Conservation (phyloP, 768 basidiomycete species). For the Gloeostereum incarnatum region DNA sequence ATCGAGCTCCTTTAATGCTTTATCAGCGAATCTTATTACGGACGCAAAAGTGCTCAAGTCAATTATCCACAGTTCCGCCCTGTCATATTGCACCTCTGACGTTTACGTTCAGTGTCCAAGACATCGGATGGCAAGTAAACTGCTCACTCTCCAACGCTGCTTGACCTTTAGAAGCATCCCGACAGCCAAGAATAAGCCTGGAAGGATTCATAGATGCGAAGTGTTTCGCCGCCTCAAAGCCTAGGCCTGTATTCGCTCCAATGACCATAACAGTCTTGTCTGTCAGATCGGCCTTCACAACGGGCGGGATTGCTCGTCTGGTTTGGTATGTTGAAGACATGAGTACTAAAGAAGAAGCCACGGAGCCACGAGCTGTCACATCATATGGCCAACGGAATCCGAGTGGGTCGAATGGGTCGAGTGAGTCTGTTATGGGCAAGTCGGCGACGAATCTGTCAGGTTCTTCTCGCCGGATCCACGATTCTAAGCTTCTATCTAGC, state of each 20-base stretch:
- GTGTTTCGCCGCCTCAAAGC: conserved; percentile 36
- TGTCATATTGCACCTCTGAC: conserved; percentile 18
- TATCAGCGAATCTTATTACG: conserved; percentile 26
- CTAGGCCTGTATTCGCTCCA: conserved; percentile 43
- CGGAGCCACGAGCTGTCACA: too few species aligned
- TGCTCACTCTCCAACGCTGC: conserved; percentile 23
- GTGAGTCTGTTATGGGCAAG: too few species aligned
- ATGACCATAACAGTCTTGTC: conserved; percentile 42
- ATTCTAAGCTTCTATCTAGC: too few species aligned
- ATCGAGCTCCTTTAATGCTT: conserved; percentile 19
- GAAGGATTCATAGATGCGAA: conserved; percentile 35
- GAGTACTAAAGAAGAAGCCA: too few species aligned
- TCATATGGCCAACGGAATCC: too few species aligned
- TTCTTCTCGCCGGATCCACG: too few species aligned
- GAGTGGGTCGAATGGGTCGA: too few species aligned
- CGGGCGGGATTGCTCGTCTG: too few species aligned
- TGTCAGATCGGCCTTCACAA: conserved; percentile 24
- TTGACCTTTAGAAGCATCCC: conserved; percentile 24
- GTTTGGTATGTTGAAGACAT: too few species aligned
- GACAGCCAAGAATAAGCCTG: conserved; percentile 28
- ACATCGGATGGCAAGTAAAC: neutral
- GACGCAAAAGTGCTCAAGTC: conserved; percentile 32
- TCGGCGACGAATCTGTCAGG: too few species aligned
- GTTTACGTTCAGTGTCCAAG: neutral
- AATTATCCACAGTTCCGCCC: conserved; percentile 27